Base-by-base conservation (phyloP, 2,329 filamentous ascomycete species). In the Thermothelomyces thermophilus region DNA sequence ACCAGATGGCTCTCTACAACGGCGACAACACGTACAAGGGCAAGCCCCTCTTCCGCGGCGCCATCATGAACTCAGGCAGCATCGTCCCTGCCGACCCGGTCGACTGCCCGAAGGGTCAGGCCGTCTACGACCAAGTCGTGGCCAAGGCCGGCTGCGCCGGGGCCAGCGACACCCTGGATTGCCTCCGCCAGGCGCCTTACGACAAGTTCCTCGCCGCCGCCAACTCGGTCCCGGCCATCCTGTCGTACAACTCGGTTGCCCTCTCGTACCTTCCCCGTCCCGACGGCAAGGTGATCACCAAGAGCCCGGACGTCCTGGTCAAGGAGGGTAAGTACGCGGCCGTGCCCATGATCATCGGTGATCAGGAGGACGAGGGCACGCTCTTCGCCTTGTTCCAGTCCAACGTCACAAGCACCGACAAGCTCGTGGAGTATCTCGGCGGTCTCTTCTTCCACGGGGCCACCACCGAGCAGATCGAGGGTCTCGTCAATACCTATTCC, bases 311-410 rank as follows among this genome's bases (percentile, higher is more conserved):
- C 0, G 48, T 74, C 0, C 69, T 87, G 4, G 68, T 76, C 1
- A 48, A 58, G 2, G 59, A 63, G 0, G 80, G 82, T 13, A 73
- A 73, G 5, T 75, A 74, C 51, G 64, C 73, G 17, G 67, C 70
- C 1, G 73, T 76, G 1, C 73, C 74, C 31, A 70, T 73, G 68
- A 76, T 76, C 56, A 76, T 86, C 34, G 86, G 87, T 36, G 77
- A 88, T 61, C 84, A 89, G 65, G 86, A 90, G 69, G 87, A 91
- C 61, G 86, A 91, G 65, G 86, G 86, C 16, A 89, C 86, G 0
- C 66, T 90, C 2, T 89, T 90, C 62, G 73, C 82, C 5, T 71
- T 90, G 30, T 83, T 84, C 64, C 84, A 87, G 56, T 62, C 66
- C 28, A 87, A 90, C 63, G 69, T 90, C 44, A 86, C 79, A 9